Evolutionary conservation across 495 filamentous ascomycete genomes (phyloP).

Genomic region (Physcia stellaris): DNA sequence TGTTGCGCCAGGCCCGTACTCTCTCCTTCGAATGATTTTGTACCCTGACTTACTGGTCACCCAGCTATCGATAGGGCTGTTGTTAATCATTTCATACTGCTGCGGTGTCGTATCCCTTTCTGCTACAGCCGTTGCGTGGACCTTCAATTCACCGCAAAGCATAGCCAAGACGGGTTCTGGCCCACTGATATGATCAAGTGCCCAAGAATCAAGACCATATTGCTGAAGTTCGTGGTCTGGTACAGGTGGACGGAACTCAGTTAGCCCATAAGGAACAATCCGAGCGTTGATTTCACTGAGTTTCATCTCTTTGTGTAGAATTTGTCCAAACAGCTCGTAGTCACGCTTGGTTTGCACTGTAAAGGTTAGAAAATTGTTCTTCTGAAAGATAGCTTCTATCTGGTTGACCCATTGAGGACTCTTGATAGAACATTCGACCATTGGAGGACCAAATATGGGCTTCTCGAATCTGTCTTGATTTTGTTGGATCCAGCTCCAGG

Average conservation of each 20-base stretch:
- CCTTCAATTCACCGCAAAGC: constrained; percentile 53
- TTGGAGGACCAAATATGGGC: constrained; percentile 72
- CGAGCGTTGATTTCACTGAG: constrained; percentile 41
- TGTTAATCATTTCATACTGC: constrained; percentile 45
- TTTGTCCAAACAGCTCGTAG: constrained; percentile 50
- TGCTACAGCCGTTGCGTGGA: constrained; percentile 55
- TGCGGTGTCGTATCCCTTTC: constrained; percentile 46
- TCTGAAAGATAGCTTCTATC: constrained; percentile 57
- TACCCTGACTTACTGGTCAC: constrained; percentile 47
- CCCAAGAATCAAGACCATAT: constrained; percentile 67
- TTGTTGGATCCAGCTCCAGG: constrained; percentile 68
- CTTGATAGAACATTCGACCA: constrained; percentile 69
- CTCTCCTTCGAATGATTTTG: constrained; percentile 45
- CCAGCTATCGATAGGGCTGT: constrained; percentile 41
- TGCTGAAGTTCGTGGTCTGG: constrained; percentile 35
- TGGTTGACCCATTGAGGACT: constrained; percentile 58
- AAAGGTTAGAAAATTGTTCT: constrained; percentile 53
- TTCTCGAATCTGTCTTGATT: constrained; percentile 62
- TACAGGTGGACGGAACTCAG: constrained; percentile 39
- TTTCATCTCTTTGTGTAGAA: constrained; percentile 27
- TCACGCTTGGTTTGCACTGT: constrained; percentile 62
- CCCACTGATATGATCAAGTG: constrained; percentile 61
- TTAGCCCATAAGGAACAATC: constrained; percentile 26
- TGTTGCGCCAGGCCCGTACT: constrained; percentile 57
- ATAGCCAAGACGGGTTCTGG: constrained; percentile 78